These are phyloP conservation scores for Mycena amicta DNA, from an alignment of 768 basidiomycete genomes.

Conservation along the genomic window DNA sequence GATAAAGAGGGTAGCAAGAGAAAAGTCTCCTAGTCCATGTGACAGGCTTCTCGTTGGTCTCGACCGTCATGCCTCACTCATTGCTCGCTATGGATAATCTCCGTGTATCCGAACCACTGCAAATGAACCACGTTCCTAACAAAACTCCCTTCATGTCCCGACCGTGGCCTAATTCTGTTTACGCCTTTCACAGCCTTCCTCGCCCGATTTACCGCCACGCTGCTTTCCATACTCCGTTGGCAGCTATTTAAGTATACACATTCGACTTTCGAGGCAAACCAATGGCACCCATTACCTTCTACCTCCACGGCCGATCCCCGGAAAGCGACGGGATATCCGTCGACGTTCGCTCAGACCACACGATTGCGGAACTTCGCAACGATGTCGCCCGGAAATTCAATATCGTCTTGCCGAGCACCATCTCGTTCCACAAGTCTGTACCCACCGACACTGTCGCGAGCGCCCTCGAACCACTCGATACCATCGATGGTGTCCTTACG, in stretches of 20 bases:
- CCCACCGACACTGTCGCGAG: not conserved
- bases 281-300: constrained; percentile 12
- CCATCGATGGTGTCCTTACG: not conserved
- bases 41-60: not conserved
- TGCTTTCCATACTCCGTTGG: not conserved
- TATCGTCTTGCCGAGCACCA: constrained; percentile 2
- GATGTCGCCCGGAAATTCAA: constrained; percentile 9
- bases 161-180: not conserved
- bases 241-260: not conserved
- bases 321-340: constrained; percentile 7
- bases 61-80: not conserved
- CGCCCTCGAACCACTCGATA: not conserved
- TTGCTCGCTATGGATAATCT: no score
- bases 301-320: constrained; percentile 16
- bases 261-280: not conserved
- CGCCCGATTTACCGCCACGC: not conserved
- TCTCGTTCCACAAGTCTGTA: constrained; percentile 14
- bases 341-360: not conserved
- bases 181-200: not conserved
- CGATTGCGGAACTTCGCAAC: constrained; percentile 5
- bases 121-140: no score
- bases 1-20: not conserved
- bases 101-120: no score
- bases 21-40: not conserved
- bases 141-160: not conserved